These are phyloP conservation scores for Phytophthora aleatoria DNA, from an alignment of 352 stramenopile genomes.

Conservation along the genomic window DNA sequence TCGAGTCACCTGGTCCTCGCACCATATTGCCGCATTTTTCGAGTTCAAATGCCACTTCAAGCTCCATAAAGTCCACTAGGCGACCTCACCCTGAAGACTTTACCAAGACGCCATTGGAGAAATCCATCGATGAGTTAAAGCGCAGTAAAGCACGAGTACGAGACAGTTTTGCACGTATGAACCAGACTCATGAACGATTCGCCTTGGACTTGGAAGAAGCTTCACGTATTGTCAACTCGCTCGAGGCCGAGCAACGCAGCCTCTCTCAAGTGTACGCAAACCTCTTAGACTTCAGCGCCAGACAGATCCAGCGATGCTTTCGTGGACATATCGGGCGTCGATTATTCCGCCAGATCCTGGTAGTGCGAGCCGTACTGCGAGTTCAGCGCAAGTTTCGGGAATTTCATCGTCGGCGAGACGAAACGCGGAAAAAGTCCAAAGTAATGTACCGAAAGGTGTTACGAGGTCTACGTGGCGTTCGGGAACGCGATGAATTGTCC, in stretches of 20 bases:
- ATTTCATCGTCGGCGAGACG: conserved; percentile 32
- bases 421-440: conserved; percentile 42
- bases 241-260: conserved; percentile 37
- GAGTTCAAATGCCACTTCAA: conserved; percentile 23
- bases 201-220: conserved; percentile 37
- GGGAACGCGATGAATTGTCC: conserved; percentile 41
- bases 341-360: conserved; percentile 41
- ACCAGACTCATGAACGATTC: conserved; percentile 39
- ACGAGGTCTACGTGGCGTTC: conserved; percentile 52
- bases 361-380: conserved; percentile 43
- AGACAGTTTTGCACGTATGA: conserved; percentile 39
- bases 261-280: conserved; percentile 25
- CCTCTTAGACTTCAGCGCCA: conserved; percentile 43
- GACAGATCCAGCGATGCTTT: conserved; percentile 88
- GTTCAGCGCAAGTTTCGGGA: conserved; percentile 57
- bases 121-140: conserved; percentile 30
- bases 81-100: conserved; percentile 35
- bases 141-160: conserved; percentile 23
- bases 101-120: conserved; percentile 33
- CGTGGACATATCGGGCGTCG: conserved; percentile 78
- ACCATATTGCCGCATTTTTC: conserved; percentile 36
- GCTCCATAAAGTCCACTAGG: not conserved
- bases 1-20: conserved; percentile 6
- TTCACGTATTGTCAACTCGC: conserved; percentile 20
- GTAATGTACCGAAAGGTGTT: conserved; percentile 55